Base-by-base conservation (phyloP, 805 yeast genomes). In the Schwanniomyces pseudopolymorphus region DNA sequence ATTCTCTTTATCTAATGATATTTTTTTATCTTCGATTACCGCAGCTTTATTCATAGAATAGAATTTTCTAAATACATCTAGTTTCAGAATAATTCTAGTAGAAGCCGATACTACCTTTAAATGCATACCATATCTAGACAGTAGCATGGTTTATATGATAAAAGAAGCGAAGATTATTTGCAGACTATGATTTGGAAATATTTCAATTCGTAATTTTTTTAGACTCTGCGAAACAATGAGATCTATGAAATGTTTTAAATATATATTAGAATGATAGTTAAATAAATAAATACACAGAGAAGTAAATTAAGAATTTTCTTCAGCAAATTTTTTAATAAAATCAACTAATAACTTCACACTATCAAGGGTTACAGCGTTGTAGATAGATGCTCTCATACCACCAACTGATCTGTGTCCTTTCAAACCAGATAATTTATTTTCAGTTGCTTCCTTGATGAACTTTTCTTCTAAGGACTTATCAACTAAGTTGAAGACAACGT, bases 331-430 rank as follows among this genome's bases (percentile, higher is more conserved):
- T 17, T 73, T 67, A 38, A 87, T 67, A 56, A 79, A 89, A 17
- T 74, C 69, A 31, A 76, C 82, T 54, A 89, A 72, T 46, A 71
- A 56, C 50, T 80, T 70, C 24, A 82, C 84, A 57, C 88, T 80
- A 19, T 77, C 74, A 40, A 80, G 69, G 4, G 83, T 65, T 43
- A 94, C 87, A 13, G 98, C 97, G 60, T 94, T 92, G 67, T 92
- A 91, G 45, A 90, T 72, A 11, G 97, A 90, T 13, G 95, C 91
- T 67, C 99, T 84, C 69, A 94, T 86, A 25, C 99, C 99, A 43
- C 98, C 98, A 38, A 92, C 98, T 3, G 96, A 89, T 65, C 98
- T 81, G 69, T 92, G 98, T 36, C 99, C 98, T 69, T 90, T 88
- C 59, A 92, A 77, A 5, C 97, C 98, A 4, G 83, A 72, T 51